phyloP scores from a whole-genome alignment of 768 basidiomycete species.

The Suillus cothurnatus region DNA sequence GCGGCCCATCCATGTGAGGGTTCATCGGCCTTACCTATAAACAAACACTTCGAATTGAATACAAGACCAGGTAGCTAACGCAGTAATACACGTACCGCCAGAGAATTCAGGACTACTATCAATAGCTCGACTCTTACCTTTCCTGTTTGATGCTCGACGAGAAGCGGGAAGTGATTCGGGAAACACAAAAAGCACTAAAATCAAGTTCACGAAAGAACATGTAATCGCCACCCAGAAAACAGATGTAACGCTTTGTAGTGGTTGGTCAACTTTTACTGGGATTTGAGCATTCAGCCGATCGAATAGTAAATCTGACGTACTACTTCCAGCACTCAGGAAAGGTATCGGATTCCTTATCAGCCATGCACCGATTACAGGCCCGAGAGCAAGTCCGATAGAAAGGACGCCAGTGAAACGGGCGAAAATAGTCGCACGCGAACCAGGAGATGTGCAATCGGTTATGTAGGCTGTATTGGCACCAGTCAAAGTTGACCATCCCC shows the following conservation, averaged over 20 bases:
- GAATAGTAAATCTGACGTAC: constrained; percentile 16
- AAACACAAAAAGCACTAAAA: constrained; percentile 62
- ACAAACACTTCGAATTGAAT: not conserved
- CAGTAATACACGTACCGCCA: constrained; percentile 15
- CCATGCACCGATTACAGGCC: constrained; percentile 68
- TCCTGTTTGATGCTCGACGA: constrained; percentile 27
- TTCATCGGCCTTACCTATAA: not conserved
- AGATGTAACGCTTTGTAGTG: constrained; percentile 42
- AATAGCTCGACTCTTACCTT: constrained; percentile 32
- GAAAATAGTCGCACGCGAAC: constrained; percentile 73
- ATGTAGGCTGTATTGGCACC: constrained; percentile 69
- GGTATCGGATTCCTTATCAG: constrained; percentile 48
- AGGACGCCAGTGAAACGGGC: constrained; percentile 73
- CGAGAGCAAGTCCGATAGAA: constrained; percentile 75
- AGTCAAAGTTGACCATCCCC: constrained; percentile 71
- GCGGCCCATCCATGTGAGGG: constrained; percentile 9
- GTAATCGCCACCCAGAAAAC: constrained; percentile 58
- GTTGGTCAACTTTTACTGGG: constrained; percentile 27
- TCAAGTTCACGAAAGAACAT: constrained; percentile 48
- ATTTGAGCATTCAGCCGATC: constrained; percentile 13
- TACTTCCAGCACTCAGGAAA: constrained; percentile 29
- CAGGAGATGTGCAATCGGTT: constrained; percentile 81
- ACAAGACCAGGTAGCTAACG: not conserved
- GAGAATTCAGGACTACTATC: constrained; percentile 13
- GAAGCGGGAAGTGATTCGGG: constrained; percentile 53